phyloP scores from a whole-genome alignment of 140 eudicot genomes.

The Anethum foeniculum region DNA sequence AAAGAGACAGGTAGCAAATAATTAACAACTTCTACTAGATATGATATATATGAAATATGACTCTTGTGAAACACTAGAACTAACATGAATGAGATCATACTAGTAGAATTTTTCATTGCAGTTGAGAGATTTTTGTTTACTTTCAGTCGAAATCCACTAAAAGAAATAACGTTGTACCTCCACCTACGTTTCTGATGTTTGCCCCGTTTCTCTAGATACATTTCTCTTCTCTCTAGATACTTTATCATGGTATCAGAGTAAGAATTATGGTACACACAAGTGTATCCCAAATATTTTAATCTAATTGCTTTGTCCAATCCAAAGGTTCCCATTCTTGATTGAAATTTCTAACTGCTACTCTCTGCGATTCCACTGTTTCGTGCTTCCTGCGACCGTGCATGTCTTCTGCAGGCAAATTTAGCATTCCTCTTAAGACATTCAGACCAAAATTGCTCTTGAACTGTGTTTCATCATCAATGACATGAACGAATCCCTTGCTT shows the following conservation, averaged over 20 bases:
- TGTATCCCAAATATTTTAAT: conserved; percentile 1
- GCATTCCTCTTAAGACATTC: conserved; percentile 85
- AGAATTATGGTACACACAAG: neutral
- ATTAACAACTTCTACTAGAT: neutral
- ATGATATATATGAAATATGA: too few species aligned
- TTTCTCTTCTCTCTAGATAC: too few species aligned
- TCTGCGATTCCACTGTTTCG: conserved; percentile 58
- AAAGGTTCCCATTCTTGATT: conserved; percentile 64
- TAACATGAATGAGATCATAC: too few species aligned
- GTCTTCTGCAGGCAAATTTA: conserved; percentile 64
- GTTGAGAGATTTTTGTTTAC: too few species aligned
- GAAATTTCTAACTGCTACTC: conserved; percentile 57
- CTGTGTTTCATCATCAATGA: conserved; percentile 70
- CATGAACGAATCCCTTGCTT: conserved; percentile 79
- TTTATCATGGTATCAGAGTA: too few species aligned
- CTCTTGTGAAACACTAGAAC: too few species aligned
- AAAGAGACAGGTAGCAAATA: neutral
- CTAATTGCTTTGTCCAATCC: conserved; percentile 92
- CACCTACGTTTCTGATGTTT: too few species aligned
- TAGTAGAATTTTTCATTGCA: too few species aligned
- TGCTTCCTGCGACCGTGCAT: conserved; percentile 66
- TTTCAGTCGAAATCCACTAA: too few species aligned
- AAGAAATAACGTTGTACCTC: too few species aligned
- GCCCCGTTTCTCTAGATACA: too few species aligned
- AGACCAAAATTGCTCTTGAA: conserved; percentile 70